A percentile compares a stretch with the other conserved stretches of the same genome.
phyloP scores from a whole-genome alignment of 768 basidiomycete genomes.

The Dioszegia crocea region DNA sequence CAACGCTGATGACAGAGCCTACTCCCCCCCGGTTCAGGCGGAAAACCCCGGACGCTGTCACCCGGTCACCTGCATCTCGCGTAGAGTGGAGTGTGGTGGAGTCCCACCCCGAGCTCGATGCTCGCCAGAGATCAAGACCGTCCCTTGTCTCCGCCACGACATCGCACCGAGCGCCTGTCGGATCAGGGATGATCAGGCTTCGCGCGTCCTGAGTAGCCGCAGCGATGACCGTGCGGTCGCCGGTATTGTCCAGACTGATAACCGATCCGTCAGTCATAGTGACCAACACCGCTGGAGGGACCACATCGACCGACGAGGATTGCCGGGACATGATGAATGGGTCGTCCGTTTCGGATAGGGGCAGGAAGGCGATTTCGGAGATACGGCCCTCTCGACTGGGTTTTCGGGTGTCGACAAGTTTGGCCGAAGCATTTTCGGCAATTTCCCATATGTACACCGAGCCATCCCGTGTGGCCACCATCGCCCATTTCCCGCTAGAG shows the following conservation, averaged over 20 bases:
- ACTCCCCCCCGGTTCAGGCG: neutral
- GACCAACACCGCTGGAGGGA: neutral
- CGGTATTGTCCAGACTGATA: neutral
- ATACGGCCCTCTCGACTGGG: neutral
- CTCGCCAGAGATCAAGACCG: neutral
- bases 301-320: neutral
- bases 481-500: neutral
- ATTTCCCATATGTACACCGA: conserved; percentile 10
- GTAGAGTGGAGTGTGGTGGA: neutral
- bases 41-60: neutral
- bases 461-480: neutral
- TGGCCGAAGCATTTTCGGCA: neutral
- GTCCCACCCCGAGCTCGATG: neutral
- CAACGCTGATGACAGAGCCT: conserved; percentile 16
- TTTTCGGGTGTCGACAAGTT: neutral
- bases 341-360: neutral
- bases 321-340: conserved; percentile 7
- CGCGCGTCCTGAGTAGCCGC: neutral
- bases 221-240: neutral
- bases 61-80: neutral
- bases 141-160: neutral
- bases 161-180: neutral
- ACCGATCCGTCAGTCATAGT: neutral
- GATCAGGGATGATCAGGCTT: neutral
- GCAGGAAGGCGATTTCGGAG: neutral